Evolutionary conservation across 2,329 filamentous ascomycete species (phyloP).

Genomic region (Clonostachys solani): DNA sequence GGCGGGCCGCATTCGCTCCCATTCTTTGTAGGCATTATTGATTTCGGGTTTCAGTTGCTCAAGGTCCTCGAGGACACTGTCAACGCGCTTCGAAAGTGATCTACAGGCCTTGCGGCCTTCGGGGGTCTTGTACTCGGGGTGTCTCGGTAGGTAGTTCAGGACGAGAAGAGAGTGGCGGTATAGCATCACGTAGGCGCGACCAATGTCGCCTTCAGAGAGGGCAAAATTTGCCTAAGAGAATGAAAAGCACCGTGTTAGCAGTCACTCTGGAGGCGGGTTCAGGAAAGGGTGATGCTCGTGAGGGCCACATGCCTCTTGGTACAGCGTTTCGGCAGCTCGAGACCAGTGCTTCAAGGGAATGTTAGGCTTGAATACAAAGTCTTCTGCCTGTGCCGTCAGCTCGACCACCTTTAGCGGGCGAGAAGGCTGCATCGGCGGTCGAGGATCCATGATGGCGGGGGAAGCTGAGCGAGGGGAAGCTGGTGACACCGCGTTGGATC

Average conservation of each 20-base stretch:
- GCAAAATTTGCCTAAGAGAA: slow-evolving; percentile 71
- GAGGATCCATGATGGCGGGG: background rate
- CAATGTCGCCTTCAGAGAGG: slow-evolving; percentile 77
- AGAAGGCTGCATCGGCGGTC: slow-evolving; percentile 22
- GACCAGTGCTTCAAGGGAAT: slow-evolving; percentile 80
- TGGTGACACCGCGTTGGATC: too few relatives aligned
- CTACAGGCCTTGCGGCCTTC: slow-evolving; percentile 61
- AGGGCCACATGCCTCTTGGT: slow-evolving; percentile 65
- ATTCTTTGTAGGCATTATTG: slow-evolving; percentile 64
- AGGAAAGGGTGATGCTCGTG: too few relatives aligned
- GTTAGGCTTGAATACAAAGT: slow-evolving; percentile 75
- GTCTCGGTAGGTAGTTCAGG: slow-evolving; percentile 66
- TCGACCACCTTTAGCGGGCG: slow-evolving; percentile 69
- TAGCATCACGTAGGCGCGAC: slow-evolving; percentile 87
- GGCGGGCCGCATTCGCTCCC: slow-evolving; percentile 49
- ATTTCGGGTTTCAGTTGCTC: slow-evolving; percentile 79
- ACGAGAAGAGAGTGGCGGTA: slow-evolving; percentile 86
- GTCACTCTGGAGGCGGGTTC: too few relatives aligned
- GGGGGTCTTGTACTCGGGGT: slow-evolving; percentile 69
- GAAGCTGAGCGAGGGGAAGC: too few relatives aligned
- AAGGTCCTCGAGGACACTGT: slow-evolving; percentile 62
- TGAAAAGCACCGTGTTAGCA: background rate
- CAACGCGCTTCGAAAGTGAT: slow-evolving; percentile 41
- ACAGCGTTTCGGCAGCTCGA: slow-evolving; percentile 72
- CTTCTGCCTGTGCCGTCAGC: slow-evolving; percentile 69